These are phyloP conservation scores for Apiospora pterosperma DNA, from an alignment of 2,329 filamentous ascomycete genomes.

Conservation along the genomic window DNA sequence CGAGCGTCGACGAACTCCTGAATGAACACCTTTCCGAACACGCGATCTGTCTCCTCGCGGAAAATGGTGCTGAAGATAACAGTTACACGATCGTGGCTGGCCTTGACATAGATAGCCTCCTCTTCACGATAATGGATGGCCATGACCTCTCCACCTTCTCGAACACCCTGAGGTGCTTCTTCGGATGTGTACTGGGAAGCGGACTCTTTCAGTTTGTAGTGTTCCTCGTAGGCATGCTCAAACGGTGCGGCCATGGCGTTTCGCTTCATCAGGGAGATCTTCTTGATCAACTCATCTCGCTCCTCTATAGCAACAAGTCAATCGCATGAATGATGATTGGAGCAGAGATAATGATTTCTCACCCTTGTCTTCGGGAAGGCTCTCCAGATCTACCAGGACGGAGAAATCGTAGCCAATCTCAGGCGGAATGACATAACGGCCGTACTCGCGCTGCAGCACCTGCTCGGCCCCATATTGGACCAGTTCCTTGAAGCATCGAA, in stretches of 20 bases:
- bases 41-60: constrained; percentile 92
- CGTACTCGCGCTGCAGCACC: constrained; percentile 92
- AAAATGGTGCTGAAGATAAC: constrained; percentile 99
- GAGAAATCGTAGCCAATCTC: constrained; percentile 97
- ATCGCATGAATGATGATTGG: background rate
- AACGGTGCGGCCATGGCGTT: constrained; percentile 99
- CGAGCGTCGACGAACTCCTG: constrained; percentile 98
- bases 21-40: constrained; percentile 97
- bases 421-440: constrained; percentile 79
- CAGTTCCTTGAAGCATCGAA: constrained; percentile 92
- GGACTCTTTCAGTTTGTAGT: constrained; percentile 80
- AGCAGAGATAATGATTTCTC: constrained; percentile 14
- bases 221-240: constrained; percentile 93
- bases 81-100: constrained; percentile 93
- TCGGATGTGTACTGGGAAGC: constrained; percentile 92
- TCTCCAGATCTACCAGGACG: constrained; percentile 82
- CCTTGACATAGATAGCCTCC: constrained; percentile 98
- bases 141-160: constrained; percentile 89
- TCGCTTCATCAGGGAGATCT: constrained; percentile 89
- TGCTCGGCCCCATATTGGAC: constrained; percentile 89
- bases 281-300: constrained; percentile 79
- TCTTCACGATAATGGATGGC: constrained; percentile 98
- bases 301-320: constrained; percentile 54
- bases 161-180: constrained; percentile 84
- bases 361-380: constrained; percentile 77